A percentile compares a stretch with the other conserved stretches of the same genome.
These are phyloP conservation scores for Amesomyces nigricolor DNA, from an alignment of 2,329 filamentous ascomycete genomes.

Conservation along the genomic window DNA sequence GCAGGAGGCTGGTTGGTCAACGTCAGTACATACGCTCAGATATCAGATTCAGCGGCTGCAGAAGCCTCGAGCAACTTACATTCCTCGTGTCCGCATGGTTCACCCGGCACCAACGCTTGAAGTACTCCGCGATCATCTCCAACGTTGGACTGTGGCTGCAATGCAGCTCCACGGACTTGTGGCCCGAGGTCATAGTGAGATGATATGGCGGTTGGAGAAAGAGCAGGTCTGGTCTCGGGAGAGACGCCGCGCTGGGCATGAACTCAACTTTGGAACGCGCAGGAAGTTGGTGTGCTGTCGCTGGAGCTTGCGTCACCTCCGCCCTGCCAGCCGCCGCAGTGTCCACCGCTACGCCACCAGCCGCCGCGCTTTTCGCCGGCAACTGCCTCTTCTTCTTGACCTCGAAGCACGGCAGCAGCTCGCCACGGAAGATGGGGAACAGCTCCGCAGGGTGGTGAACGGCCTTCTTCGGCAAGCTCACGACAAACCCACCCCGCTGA, in stretches of 20 bases:
- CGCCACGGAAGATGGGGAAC: constrained; percentile 32
- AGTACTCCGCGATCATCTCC: constrained; percentile 40
- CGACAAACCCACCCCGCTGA: constrained; percentile 34
- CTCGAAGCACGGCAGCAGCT: constrained; percentile 35
- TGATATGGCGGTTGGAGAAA: constrained; percentile 44
- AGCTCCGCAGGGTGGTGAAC: constrained; percentile 33
- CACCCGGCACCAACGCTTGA: constrained; percentile 42
- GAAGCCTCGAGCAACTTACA: constrained; percentile 23
- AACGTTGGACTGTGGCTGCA: constrained; percentile 44
- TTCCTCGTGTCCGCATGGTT: constrained; percentile 35
- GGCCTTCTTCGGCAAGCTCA: constrained; percentile 34
- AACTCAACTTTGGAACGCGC: constrained; percentile 25
- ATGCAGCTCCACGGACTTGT: constrained; percentile 37
- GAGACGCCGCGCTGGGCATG: constrained; percentile 37
- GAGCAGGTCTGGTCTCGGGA: constrained; percentile 45
- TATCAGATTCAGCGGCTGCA: no score
- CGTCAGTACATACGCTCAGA: neutral
- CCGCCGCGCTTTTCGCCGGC: neutral
- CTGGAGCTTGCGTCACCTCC: constrained; percentile 29
- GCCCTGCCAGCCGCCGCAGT: constrained; percentile 28
- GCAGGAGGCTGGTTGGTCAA: constrained; percentile 34
- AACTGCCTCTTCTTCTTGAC: constrained; percentile 19
- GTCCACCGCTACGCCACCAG: constrained; percentile 28
- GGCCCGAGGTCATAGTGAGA: constrained; percentile 35
- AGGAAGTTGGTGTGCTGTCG: neutral